These are phyloP conservation scores for Neurospora terricola DNA, from an alignment of 495 filamentous ascomycete genomes.

Conservation along the genomic window DNA sequence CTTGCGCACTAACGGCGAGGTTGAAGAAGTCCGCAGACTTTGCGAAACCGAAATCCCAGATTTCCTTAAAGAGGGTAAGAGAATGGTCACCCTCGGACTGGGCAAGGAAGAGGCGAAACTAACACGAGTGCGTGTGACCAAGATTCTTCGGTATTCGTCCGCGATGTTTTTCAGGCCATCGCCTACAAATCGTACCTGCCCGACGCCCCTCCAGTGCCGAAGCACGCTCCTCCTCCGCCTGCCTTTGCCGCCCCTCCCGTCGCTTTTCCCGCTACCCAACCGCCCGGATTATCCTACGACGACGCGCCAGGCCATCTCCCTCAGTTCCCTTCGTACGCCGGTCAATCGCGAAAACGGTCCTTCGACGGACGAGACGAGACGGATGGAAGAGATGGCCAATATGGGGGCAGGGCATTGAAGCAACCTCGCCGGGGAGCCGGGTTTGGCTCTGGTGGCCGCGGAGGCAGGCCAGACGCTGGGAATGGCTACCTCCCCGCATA, in stretches of 20 bases:
- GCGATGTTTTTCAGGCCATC: conserved; percentile 71
- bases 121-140: neutral
- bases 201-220: conserved; percentile 35
- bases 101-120: neutral
- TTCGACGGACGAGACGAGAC: conserved; percentile 26
- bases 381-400: conserved; percentile 24
- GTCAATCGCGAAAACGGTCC: conserved; percentile 16
- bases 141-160: conserved; percentile 72
- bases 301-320: conserved; percentile 7
- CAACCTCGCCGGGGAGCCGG: conserved; percentile 58
- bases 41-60: conserved; percentile 76
- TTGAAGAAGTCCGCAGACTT: conserved; percentile 59
- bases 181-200: conserved; percentile 53
- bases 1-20: conserved; percentile 65
- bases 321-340: conserved; percentile 3
- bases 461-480: conserved; percentile 31
- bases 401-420: conserved; percentile 51
- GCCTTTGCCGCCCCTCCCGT: conserved; percentile 13
- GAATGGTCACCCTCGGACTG: neutral
- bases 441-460: conserved; percentile 40
- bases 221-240: conserved; percentile 11
- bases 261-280: conserved; percentile 1
- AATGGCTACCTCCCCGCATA: conserved; percentile 3
- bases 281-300: conserved; percentile 16
- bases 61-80: conserved; percentile 73